Conservation (phyloP, 2,329 filamentous ascomycete species). For the Pseudocercospora cruenta region DNA sequence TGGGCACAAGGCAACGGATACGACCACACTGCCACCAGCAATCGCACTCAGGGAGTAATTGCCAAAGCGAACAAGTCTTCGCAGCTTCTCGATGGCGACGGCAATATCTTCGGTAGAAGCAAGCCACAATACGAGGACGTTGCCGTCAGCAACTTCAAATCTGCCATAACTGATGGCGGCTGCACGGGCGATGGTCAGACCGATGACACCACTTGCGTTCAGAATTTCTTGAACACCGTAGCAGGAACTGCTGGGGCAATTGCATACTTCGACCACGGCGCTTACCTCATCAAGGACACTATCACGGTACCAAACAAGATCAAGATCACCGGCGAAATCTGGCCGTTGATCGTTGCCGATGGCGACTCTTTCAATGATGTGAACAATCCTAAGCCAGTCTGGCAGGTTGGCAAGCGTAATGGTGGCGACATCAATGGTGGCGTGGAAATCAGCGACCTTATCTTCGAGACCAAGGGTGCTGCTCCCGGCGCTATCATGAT, state of each 20-base stretch:
- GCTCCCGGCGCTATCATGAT: constrained; percentile 87
- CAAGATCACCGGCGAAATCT: constrained; percentile 88
- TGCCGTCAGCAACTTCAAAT: constrained; percentile 72
- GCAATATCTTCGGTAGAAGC: constrained; percentile 77
- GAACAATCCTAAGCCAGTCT: constrained; percentile 77
- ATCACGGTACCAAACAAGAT: constrained; percentile 63
- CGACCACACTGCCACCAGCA: constrained; percentile 49
- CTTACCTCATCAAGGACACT: constrained; percentile 64
- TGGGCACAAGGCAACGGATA: constrained; percentile 84
- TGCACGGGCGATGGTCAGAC: constrained; percentile 85
- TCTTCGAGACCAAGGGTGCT: constrained; percentile 81
- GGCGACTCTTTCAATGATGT: constrained; percentile 73
- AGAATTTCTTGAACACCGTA: constrained; percentile 72
- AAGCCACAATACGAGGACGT: constrained; percentile 85
- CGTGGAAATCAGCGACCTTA: constrained; percentile 85
- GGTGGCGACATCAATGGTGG: constrained; percentile 68
- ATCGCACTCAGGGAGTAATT: constrained; percentile 16
- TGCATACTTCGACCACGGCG: constrained; percentile 67
- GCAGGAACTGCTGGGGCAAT: constrained; percentile 58
- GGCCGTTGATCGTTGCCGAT: constrained; percentile 84
- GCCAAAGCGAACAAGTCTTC: constrained; percentile 50
- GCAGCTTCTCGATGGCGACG: constrained; percentile 64
- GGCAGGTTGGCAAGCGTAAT: constrained; percentile 73
- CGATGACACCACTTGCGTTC: constrained; percentile 85
- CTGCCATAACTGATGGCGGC: constrained; percentile 72